Base-by-base conservation (phyloP, 192 early-diverging fungal species). In the Podila clonocystis region DNA sequence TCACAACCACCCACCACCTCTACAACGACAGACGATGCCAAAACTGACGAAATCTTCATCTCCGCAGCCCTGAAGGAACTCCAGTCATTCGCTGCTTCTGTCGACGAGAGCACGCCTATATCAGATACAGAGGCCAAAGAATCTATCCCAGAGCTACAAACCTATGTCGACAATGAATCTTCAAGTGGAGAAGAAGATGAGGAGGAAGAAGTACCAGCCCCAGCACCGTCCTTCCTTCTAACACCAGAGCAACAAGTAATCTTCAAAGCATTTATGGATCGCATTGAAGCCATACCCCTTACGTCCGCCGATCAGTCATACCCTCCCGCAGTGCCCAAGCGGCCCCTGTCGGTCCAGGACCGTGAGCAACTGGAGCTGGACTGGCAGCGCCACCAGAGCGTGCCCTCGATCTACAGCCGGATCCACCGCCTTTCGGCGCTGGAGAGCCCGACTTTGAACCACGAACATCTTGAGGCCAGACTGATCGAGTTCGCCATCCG, bases 401-500 rank as follows among this genome's bases (percentile, higher is more conserved):
- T 62, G 9, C 77, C 67, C 2, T 68, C 70, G 9, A 65, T 80
- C 15, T 80, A 80, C 49, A 68, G 77, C 36, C 30, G 77, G 19
- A 65, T 80, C 30, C 57, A 80, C 52, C 67, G 72, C 24, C 66
- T 80, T 8, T 80, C 77, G 0, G 15, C 63, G 8, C 48, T 73
- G 0, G n/a, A 17, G 5, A 65, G 66, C 28, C 65, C 67, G 7
- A 58, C 31, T 2, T 50, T 73, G 17, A 45, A 73, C 31, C 33
- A 66, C 1, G 55, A 80, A 33, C 49, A 65, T 0, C 50, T 80
- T 1, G 77, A 80, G 17, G 30, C 33, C 2, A 38, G 55, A 5
- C 29, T 80, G 26, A 73, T 80, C 7, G 70, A 72, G 62, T 80
- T 80, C 60, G 77, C 77, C 17, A 80, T 80, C 30, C 77, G 77